Evolutionary conservation across 2,329 filamentous ascomycete species (phyloP), one percentile per base, ranked within the genome.

Genomic region (Epichloe amarillans): DNA sequence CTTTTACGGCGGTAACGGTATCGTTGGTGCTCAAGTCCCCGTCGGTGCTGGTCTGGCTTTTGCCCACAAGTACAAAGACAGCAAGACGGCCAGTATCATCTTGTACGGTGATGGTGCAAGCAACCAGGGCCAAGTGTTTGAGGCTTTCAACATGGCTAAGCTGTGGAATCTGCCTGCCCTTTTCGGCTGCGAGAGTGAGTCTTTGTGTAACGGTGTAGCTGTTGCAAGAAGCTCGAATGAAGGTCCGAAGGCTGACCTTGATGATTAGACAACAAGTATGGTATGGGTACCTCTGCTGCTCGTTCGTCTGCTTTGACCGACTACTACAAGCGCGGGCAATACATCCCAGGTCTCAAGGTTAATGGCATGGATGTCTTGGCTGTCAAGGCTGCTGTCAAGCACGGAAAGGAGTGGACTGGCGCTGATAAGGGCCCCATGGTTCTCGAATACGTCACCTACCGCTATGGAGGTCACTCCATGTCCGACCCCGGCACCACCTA

Each of bases 61-160:
- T 64, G 93, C 93, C 55, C 89, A 97, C 76, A 84, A 96, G 76
- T 98, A 98, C 78, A 82, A 82, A 65, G 82, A 79, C 65, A 83
- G 85, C 75, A 85, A 89, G 75, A 91, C 88, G 67, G 85, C 88
- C 56, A 86, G 85, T 56, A 79, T 98, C 60, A 82, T 91, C 58
- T 80, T 98, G 53, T 98, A 98, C 72, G 93, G 93, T 77, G 93
- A 98, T 64, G 93, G 93, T 78, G 93, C 93, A 59, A 88, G 85
- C 78, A 98, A 98, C 79, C 93, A 98, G 78, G 93, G 93, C 58
- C 93, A 98, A 74, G 93, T 98, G 62, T 98, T 98, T 65, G 93
- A 98, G 79, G 90, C 93, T 55, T 98, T 94, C 82, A 98, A 98
- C 84, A 98, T 98, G 93, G 93, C 93, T 57, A 97, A 97, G 81